Evolutionary conservation across 257 asterid genomes (phyloP).

Genomic region (Solanum paucissectum): DNA sequence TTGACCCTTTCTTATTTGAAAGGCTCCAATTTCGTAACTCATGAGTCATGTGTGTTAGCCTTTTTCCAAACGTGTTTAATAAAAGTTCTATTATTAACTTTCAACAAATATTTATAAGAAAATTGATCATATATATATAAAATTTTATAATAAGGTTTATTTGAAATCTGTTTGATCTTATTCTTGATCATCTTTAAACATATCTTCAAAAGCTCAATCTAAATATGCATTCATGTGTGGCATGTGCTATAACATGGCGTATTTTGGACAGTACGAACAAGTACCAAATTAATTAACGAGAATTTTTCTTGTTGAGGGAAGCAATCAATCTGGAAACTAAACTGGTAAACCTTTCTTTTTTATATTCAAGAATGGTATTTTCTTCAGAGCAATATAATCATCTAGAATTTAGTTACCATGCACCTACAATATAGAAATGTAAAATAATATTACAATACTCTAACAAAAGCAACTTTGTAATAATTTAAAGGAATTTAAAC

Average conservation of each 20-base stretch:
- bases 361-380: neutral
- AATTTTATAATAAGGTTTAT: neutral
- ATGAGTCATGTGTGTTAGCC: neutral
- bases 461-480: no score
- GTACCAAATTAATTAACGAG: neutral
- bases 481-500: fast-evolving
- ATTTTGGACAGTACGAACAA: neutral
- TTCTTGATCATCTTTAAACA: neutral
- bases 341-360: neutral
- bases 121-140: no score
- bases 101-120: neutral
- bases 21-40: neutral
- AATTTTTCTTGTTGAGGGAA: neutral
- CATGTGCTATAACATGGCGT: neutral
- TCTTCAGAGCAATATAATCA: neutral
- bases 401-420: no score
- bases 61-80: neutral
- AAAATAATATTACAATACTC: no score
- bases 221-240: neutral
- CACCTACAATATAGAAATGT: neutral
- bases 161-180: neutral
- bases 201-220: neutral
- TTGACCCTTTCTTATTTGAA: neutral
- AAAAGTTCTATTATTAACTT: neutral
- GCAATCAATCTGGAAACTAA: neutral